phyloP scores from a whole-genome alignment of 257 asterid species.

The Fraxinus americana region DNA sequence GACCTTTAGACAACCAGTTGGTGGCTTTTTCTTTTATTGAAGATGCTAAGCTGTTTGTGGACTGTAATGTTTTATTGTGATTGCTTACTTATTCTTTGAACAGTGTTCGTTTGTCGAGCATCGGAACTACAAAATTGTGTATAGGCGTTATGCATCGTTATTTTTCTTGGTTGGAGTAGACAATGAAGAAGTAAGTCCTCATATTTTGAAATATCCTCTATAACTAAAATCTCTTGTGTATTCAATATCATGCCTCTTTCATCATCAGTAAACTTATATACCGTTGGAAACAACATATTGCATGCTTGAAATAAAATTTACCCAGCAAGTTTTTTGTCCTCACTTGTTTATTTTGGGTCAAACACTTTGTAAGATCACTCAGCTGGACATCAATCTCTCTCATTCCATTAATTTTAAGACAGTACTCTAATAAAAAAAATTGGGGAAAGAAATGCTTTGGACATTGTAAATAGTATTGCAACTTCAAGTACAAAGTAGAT shows the following conservation, averaged over 20 bases:
- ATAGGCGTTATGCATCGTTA: slow-evolving; percentile 87
- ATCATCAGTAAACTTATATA: slow-evolving; percentile 8
- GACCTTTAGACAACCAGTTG: background rate
- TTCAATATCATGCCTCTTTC: slow-evolving; percentile 10
- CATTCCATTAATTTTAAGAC: background rate
- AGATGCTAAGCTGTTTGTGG: background rate
- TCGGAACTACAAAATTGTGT: slow-evolving; percentile 89
- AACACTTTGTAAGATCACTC: background rate
- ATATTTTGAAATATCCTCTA: slow-evolving; percentile 11
- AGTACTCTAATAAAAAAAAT: background rate
- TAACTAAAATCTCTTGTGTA: slow-evolving; percentile 5
- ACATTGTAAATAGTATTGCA: background rate
- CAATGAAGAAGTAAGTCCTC: slow-evolving; percentile 83
- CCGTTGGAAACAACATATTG: background rate
- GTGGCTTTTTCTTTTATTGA: background rate
- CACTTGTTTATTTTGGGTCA: background rate
- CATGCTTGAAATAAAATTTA: background rate
- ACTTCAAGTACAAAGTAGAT: background rate
- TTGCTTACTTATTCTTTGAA: slow-evolving; percentile 20
- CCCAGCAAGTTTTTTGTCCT: background rate
- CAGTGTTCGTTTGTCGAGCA: slow-evolving; percentile 99
- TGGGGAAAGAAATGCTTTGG: background rate
- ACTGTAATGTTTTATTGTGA: background rate
- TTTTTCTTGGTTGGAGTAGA: slow-evolving; percentile 98
- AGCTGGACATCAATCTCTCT: background rate